Percentiles rank a stretch among this genome's conserved stretches.
These are phyloP conservation scores for Microascus cirrosus DNA, from an alignment of 2,329 filamentous ascomycete genomes.

Conservation along the genomic window DNA sequence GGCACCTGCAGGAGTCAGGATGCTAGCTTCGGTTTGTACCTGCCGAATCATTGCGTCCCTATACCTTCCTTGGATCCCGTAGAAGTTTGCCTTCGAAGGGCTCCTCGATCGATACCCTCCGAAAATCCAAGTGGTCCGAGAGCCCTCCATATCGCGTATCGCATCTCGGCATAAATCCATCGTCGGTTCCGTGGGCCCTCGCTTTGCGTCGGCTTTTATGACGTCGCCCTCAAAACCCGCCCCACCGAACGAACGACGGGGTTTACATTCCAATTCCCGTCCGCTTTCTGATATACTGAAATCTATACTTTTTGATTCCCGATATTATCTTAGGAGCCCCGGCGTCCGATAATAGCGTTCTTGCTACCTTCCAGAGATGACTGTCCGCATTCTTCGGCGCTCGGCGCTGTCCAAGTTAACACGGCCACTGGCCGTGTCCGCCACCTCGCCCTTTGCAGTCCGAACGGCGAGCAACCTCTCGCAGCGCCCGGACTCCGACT, in stretches of 20 bases:
- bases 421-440: slow-evolving; percentile 10
- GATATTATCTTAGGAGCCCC: neutral
- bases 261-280: neutral
- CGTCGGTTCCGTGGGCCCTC: slow-evolving; percentile 3
- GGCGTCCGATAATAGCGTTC: neutral
- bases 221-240: slow-evolving; percentile 11
- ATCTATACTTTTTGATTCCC: neutral
- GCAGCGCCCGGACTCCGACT: slow-evolving; percentile 42
- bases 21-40: neutral
- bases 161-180: neutral
- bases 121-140: neutral
- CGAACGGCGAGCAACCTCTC: slow-evolving; percentile 38
- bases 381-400: slow-evolving; percentile 18
- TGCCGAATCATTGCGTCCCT: neutral
- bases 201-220: slow-evolving; percentile 20
- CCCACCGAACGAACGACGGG: slow-evolving; percentile 3
- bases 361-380: slow-evolving; percentile 15
- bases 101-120: too few relatives aligned
- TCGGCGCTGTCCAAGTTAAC: slow-evolving; percentile 11
- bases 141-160: neutral
- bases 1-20: neutral
- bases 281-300: neutral
- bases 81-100: neutral
- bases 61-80: neutral
- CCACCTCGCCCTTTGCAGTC: slow-evolving; percentile 8